Base-by-base conservation (phyloP, 345 rosid species). In the Hypericum perforatum region DNA sequence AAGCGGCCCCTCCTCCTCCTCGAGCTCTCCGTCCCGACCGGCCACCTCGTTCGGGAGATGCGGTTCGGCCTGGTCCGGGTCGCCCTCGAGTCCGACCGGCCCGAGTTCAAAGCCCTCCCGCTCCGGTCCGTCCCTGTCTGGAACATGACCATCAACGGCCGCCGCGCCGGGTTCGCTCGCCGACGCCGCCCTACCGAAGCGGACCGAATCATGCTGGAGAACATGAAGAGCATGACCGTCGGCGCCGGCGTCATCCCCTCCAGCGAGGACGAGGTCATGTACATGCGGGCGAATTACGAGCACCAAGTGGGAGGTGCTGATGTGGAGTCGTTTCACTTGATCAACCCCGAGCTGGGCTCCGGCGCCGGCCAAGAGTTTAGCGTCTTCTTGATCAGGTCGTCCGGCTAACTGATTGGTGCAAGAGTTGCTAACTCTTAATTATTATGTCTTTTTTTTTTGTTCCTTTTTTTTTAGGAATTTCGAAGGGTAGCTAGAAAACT, bases 271-370 rank as follows among this genome's bases (percentile, higher is more conserved):
- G 95, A 84, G 68, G 64, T 91, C 38, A 81, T 79, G 81, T 86
- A 84, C 68, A 79, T 84, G 89, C 70, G 92, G 40, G 92, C 96
- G 1, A 86, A 82, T 63, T 86, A 84, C 40, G 96, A 91, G 67
- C 95, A 82, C 53, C 76, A 79, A 45, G 78, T 84, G 9, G 92
- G 87, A 0, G 68, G 76, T 59, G 78, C 80, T 38, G 79, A 90
- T 63, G 73, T 85, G 38, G 94, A 90, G 79, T 86, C 89, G 49
- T 90, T 90, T 77, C 86, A 84, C 65, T 71, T 86, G 57, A 78
- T 86, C 36, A 81, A 76, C 62, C 89, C 85, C 2, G 97, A 82
- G 2, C 78, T 73, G 49, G 71, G 73, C 58, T 51, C 78, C 45
- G 71, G 73, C 58, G 49, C 78, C 5, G 84, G 95, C 56, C 91